phyloP scores from a whole-genome alignment of 1,139 yeast genomes.

The Diutina pseudorugosa region DNA sequence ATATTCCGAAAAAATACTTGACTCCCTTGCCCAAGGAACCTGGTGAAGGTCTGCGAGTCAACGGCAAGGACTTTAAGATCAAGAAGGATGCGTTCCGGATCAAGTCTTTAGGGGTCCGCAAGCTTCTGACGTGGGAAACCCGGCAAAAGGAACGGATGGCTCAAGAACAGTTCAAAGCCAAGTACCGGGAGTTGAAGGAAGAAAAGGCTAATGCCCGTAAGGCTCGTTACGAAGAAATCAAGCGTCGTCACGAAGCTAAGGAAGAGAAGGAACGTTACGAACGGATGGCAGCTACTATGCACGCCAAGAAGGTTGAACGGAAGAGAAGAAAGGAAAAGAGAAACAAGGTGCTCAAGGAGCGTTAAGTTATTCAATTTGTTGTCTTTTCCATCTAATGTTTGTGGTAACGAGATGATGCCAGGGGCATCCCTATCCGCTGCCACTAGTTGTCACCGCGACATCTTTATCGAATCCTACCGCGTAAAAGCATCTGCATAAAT shows the following conservation, averaged over 20 bases:
- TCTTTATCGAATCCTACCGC: neutral
- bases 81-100: constrained; percentile 39
- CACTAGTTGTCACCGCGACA: neutral
- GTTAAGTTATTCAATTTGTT: constrained; percentile 15
- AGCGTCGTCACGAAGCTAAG: constrained; percentile 55
- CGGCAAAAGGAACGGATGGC: constrained; percentile 26
- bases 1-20: neutral
- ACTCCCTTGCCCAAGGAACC: constrained; percentile 13
- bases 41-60: constrained; percentile 33
- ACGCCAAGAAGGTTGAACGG: constrained; percentile 68
- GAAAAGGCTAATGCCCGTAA: constrained; percentile 48
- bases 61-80: constrained; percentile 49
- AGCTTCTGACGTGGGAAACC: constrained; percentile 11
- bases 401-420: neutral
- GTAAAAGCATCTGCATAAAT: neutral
- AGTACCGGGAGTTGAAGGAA: constrained; percentile 43
- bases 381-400: no score
- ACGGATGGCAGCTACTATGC: constrained; percentile 59
- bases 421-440: neutral
- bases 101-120: constrained; percentile 12
- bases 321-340: constrained; percentile 73
- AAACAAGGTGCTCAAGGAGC: constrained; percentile 65
- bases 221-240: constrained; percentile 38
- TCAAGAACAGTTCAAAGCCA: constrained; percentile 36
- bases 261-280: constrained; percentile 69